Base-by-base conservation (phyloP, 192 early-diverging fungal genomes). In the Coemansia sp. region DNA sequence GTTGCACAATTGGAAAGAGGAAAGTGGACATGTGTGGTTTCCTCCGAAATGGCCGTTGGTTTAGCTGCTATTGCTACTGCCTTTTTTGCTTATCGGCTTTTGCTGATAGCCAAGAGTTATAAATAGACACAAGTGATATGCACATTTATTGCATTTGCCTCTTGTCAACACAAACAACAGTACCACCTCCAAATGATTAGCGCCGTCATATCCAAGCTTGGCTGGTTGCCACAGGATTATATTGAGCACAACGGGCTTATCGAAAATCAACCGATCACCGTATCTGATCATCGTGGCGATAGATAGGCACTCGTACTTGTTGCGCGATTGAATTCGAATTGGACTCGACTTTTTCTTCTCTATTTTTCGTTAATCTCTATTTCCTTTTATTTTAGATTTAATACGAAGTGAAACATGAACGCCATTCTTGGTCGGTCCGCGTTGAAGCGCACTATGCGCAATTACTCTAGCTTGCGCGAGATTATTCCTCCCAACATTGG, bases 401-500 rank as follows among this genome's bases (percentile, higher is more conserved):
- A 5, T 38, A 36, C 38, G n/a, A 29, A 16, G 18, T 29, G 33
- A 52, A 63, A 36, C 29, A 84, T 84, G 81, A 84, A 84, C 71
- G 70, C 76, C 44, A 50, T 65, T 68, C 52, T 84, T 11, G 69
- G 71, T 31, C 81, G 81, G 81, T 57, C 76, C 39, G 53, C 61
- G 24, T 49, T 83, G 64, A 75, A 73, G 65, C 73, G 76, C 62
- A 69, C 67, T 10, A 47, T 73, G 44, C 81, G 81, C 69, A 79
- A 74, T 65, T 81, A 81, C 76, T 75, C 79, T 65, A 85, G 76
- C 64, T 69, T 85, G 44, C 84, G 84, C 55, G 75, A 81, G 65
- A 87, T 90, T 63, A 87, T 92, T 80, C 91, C 91, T 67, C 91
- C 91, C 65, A 89, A 89, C 84, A 84, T 92, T 79, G 91, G 87